Evolutionary conservation across 768 basidiomycete genomes (phyloP).

Genomic region (Phylloporus arenicola): DNA sequence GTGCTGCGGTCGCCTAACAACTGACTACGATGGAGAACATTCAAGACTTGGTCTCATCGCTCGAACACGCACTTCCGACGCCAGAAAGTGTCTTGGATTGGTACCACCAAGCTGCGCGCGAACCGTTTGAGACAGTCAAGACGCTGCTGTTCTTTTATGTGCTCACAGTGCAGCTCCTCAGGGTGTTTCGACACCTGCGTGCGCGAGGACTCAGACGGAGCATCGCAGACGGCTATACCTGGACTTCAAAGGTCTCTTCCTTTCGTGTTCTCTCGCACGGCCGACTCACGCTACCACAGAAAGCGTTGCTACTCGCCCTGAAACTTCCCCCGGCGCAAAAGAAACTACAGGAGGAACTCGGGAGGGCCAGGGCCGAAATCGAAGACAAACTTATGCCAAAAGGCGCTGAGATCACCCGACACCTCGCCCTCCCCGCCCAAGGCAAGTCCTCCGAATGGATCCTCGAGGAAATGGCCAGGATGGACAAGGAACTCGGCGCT

Average conservation of each 20-base stretch:
- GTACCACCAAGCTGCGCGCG: slow-evolving; percentile 8
- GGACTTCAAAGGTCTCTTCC: slow-evolving; percentile 20
- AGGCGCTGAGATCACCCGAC: slow-evolving; percentile 55
- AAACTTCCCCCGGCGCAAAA: slow-evolving; percentile 54
- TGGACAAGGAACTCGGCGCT: slow-evolving; percentile 55
- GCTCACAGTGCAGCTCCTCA: slow-evolving; percentile 22
- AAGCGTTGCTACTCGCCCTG: slow-evolving; percentile 50
- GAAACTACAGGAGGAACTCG: slow-evolving; percentile 61
- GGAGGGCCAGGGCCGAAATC: slow-evolving; percentile 57
- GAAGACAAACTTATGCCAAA: slow-evolving; percentile 64
- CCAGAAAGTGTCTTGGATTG: slow-evolving; percentile 11
- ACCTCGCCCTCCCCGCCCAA: slow-evolving; percentile 58
- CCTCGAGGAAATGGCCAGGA: slow-evolving; percentile 67
- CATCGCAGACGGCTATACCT: slow-evolving; percentile 24
- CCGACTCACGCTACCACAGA: slow-evolving; percentile 30
- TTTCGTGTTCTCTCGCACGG: neutral
- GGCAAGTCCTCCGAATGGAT: slow-evolving; percentile 73
- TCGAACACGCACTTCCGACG: slow-evolving; percentile 6
- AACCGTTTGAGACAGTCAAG: slow-evolving; percentile 29
- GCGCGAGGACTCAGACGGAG: slow-evolving; percentile 33
- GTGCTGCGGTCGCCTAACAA: neutral
- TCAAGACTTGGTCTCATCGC: slow-evolving; percentile 1
- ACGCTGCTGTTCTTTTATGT: slow-evolving; percentile 33
- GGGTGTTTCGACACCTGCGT: slow-evolving; percentile 31
- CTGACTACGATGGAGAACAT: slow-evolving; percentile 8